phyloP scores from a whole-genome alignment of 2,329 filamentous ascomycete species.

The Fusarium sp. region DNA sequence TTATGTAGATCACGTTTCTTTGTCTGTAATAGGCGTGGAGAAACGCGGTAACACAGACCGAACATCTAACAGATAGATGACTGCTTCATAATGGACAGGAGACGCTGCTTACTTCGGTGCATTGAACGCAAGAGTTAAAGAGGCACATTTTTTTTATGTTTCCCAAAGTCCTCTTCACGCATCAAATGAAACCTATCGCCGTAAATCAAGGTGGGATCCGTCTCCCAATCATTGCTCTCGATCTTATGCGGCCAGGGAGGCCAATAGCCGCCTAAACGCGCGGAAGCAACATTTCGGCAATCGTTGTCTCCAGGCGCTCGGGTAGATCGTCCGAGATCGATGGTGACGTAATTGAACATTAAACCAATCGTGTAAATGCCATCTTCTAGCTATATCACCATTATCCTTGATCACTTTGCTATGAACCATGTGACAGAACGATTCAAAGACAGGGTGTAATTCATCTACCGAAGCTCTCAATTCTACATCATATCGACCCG shows the following conservation, averaged over 20 bases:
- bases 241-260: not conserved
- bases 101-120: not conserved
- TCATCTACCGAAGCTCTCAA: not conserved
- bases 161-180: not conserved
- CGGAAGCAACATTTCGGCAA: not conserved
- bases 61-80: not conserved
- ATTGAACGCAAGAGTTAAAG: not conserved
- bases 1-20: not conserved
- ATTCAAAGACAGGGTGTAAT: not conserved
- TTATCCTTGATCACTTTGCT: not conserved
- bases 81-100: not conserved
- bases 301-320: slow-evolving; percentile 33
- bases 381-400: not conserved
- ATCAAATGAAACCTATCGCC: not conserved
- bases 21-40: not conserved
- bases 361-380: not conserved
- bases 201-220: not conserved
- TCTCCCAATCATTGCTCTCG: too few relatives aligned
- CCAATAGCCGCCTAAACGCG: slow-evolving; percentile 3
- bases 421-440: not conserved
- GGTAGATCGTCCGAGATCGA: slow-evolving; percentile 53
- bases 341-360: not conserved
- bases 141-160: not conserved
- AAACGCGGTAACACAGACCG: not conserved
- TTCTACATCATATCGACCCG: not conserved